Conservation (phyloP, 257 asterid genomes). For the Scutellaria minor region DNA sequence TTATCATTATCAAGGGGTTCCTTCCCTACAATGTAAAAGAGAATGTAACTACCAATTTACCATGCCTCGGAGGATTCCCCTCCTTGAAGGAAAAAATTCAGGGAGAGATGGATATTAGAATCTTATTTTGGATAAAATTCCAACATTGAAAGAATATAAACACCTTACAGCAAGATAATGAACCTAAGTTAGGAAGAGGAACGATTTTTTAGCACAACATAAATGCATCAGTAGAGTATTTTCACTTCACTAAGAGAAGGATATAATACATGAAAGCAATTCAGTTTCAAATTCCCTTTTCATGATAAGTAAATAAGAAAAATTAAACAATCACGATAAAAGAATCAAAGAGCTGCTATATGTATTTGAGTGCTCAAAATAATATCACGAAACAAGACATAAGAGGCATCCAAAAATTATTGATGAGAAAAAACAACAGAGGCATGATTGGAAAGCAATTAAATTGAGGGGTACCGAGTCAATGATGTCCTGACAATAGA, state of each 20-base stretch:
- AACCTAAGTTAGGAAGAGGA: slow-evolving; percentile 11
- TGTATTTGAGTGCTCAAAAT: slow-evolving; percentile 15
- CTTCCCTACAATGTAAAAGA: too few species aligned
- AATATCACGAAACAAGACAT: slow-evolving; percentile 4
- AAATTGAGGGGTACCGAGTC: slow-evolving; percentile 66
- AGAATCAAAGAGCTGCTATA: not conserved
- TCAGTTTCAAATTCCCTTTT: not conserved
- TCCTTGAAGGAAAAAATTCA: too few species aligned
- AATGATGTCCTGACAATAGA: slow-evolving; percentile 92
- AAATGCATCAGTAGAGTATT: not conserved
- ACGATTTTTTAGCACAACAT: not conserved
- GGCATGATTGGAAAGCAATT: slow-evolving; percentile 15
- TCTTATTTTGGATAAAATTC: not conserved
- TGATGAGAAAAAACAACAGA: slow-evolving; percentile 1
- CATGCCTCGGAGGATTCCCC: too few species aligned
- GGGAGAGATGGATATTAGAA: too few species aligned
- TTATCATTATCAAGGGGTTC: too few species aligned
- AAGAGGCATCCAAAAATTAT: not conserved
- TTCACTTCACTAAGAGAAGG: not conserved
- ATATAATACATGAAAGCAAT: slow-evolving; percentile 3
- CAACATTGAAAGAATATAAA: not conserved
- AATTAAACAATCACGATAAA: not conserved
- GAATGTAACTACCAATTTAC: too few species aligned
- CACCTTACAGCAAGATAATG: not conserved
- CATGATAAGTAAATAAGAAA: not conserved